Base-by-base conservation (phyloP, 495 filamentous ascomycete genomes). In the Penicillium manginii region DNA sequence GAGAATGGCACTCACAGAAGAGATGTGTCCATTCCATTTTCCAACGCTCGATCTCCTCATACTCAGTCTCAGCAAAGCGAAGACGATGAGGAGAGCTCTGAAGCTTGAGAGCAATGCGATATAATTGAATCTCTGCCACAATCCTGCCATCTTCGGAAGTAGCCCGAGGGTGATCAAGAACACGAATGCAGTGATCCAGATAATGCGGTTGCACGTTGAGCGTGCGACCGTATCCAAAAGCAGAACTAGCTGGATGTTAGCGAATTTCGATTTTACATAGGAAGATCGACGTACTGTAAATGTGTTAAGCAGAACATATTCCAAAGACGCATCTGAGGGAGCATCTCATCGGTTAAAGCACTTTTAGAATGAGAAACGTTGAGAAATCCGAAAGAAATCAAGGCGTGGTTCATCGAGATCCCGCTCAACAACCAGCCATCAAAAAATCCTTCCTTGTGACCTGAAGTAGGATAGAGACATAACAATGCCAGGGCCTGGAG, bases 391-490 rank as follows among this genome's bases (percentile, higher is more conserved):
- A 77, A 73, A 29, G 72, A 68, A 32, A 66, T 60, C 10, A 73
- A 64, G 19, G 73, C 73, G 64, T 77, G 74, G 53, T 77, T 73
- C 57, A 77, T 73, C 22, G 73, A 73, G 59, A 73, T 71, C 64
- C 73, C 73, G 62, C 74, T 77, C 66, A 77, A 54, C 32, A 77
- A 65, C 74, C 74, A 77, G 65, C 72, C 73, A 47, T 77, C 74
- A 59, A 77, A 73, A 26, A 70, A 70, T 5, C 66, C 61, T 32
- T 73, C 73, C 52, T 71, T 74, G 19, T 75, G 71, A 8, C 72
- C 67, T 5, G 71, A 68, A 19, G 69, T 66, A 29, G 71, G 67
- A 57, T 73, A 77, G 18, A 77, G 65, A 63, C 73, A 74, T 21
- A 77, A 68, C 26, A 77, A 59, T 12, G 68, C 66, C 18, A 77